Percentiles rank a stretch among this genome's conserved stretches.
Conservation (phyloP, 441 rosid species). For the Pelargonium citronellum region DNA sequence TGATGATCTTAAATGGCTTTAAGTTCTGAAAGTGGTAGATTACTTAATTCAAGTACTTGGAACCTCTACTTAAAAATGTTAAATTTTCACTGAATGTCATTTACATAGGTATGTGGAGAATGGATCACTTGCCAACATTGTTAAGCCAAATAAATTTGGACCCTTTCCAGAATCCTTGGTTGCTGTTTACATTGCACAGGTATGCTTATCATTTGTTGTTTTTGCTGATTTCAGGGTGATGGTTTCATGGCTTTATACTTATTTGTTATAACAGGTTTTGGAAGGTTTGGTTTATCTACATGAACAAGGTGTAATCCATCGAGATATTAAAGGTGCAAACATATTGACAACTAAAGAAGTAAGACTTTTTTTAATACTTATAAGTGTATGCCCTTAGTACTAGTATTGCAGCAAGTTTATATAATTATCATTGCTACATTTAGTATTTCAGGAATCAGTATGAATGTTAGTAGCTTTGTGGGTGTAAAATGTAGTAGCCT, state of each 20-base stretch:
- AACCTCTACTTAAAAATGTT: constrained; percentile 12
- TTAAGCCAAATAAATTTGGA: constrained; percentile 97
- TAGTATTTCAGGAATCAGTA: background rate
- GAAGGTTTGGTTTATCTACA: constrained; percentile 98
- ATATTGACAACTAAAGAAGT: constrained; percentile 98
- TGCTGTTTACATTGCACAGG: constrained; percentile 97
- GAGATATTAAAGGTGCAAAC: constrained; percentile 99
- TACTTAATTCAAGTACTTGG: no score
- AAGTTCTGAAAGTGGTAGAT: no score
- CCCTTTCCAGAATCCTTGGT: constrained; percentile 98
- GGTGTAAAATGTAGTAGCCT: no score
- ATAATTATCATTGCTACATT: background rate
- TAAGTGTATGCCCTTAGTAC: background rate
- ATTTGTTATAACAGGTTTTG: constrained; percentile 56
- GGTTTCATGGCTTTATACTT: constrained; percentile 19
- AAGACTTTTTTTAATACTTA: constrained; percentile 4
- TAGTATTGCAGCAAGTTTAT: background rate
- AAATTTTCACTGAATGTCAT: constrained; percentile 17
- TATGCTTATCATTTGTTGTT: constrained; percentile 31
- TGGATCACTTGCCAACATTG: constrained; percentile 97
- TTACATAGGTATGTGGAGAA: constrained; percentile 88
- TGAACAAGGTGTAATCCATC: constrained; percentile 98
- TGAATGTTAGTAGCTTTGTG: background rate
- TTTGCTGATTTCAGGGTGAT: constrained; percentile 12
- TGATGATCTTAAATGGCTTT: no score